A percentile compares a stretch with the other conserved stretches of the same genome.
phyloP scores from a whole-genome alignment of 2,329 filamentous ascomycete genomes.

The Colletotrichum australisinense region DNA sequence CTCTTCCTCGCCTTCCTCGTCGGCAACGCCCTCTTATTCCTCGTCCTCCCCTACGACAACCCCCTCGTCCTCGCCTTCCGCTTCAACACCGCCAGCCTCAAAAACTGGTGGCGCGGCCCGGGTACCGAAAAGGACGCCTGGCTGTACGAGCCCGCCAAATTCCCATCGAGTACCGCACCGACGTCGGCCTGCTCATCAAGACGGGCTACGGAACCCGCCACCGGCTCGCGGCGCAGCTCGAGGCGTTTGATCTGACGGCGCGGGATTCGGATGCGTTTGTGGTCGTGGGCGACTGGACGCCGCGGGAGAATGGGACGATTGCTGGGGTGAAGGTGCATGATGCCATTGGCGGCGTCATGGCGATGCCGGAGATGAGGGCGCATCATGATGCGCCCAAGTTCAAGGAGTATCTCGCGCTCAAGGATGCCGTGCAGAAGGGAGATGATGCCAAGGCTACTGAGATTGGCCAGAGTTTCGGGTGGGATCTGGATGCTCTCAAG shows the following conservation, averaged over 20 bases:
- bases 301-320: conserved; percentile 45
- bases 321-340: conserved; percentile 53
- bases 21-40: conserved; percentile 20
- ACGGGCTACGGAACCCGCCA: conserved; percentile 66
- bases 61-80: conserved; percentile 33
- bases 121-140: conserved; percentile 52
- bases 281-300: conserved; percentile 63
- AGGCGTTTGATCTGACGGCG: conserved; percentile 54
- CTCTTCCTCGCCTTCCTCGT: conserved; percentile 15
- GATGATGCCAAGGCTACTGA: conserved; percentile 50
- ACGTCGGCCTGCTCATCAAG: conserved; percentile 65
- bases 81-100: conserved; percentile 41
- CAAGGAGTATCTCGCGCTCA: conserved; percentile 53
- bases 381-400: conserved; percentile 47
- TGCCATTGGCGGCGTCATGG: conserved; percentile 48
- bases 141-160: conserved; percentile 51
- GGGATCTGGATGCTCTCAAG: conserved; percentile 64
- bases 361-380: conserved; percentile 46
- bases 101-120: conserved; percentile 44
- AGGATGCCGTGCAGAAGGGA: conserved; percentile 49
- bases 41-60: conserved; percentile 35
- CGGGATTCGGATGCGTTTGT: conserved; percentile 54
- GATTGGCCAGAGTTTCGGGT: conserved; percentile 54
- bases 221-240: conserved; percentile 58
- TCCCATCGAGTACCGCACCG: conserved; percentile 56